Evolutionary conservation across 2,329 filamentous ascomycete genomes (phyloP).

Genomic region (Didymella glomerata): DNA sequence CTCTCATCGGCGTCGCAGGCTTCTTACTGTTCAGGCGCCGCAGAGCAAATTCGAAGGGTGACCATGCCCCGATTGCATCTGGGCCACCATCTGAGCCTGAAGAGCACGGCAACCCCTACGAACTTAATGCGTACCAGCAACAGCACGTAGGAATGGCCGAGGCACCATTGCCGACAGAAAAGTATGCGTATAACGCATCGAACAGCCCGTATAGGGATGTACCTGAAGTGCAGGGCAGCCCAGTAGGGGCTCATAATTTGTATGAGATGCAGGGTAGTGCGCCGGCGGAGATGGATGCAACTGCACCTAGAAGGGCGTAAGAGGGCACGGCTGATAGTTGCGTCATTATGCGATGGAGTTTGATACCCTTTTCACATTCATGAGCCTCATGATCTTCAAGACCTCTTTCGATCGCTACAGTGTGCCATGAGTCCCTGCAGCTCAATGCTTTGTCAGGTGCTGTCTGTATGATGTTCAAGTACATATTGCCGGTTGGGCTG

Average conservation of each 20-base stretch:
- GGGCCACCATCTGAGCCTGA: conserved; percentile 18
- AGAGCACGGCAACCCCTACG: conserved; percentile 21
- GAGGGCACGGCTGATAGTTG: neutral
- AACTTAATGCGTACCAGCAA: conserved; percentile 13
- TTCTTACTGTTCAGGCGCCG: conserved; percentile 24
- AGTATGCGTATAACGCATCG: conserved; percentile 18
- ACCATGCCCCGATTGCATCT: conserved; percentile 12
- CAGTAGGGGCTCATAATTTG: neutral
- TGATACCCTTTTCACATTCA: neutral
- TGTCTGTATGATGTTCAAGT: too few species aligned
- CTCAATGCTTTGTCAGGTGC: too few species aligned
- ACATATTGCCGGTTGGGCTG: too few species aligned
- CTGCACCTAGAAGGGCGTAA: conserved; percentile 3
- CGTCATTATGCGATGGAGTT: neutral
- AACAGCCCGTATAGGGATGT: conserved; percentile 9
- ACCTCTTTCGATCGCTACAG: too few species aligned
- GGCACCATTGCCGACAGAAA: conserved; percentile 11
- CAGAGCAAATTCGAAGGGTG: conserved; percentile 8
- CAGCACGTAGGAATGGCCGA: conserved; percentile 12
- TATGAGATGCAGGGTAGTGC: conserved; percentile 16
- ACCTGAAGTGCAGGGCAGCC: conserved; percentile 10
- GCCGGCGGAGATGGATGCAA: conserved; percentile 22
- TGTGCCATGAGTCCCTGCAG: too few species aligned
- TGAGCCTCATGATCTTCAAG: neutral
- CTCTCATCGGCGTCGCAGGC: conserved; percentile 16